Evolutionary conservation across 257 asterid species (phyloP), one percentile per base, ranked within the genome.

Genomic region (Nicotiana obtusifolia): DNA sequence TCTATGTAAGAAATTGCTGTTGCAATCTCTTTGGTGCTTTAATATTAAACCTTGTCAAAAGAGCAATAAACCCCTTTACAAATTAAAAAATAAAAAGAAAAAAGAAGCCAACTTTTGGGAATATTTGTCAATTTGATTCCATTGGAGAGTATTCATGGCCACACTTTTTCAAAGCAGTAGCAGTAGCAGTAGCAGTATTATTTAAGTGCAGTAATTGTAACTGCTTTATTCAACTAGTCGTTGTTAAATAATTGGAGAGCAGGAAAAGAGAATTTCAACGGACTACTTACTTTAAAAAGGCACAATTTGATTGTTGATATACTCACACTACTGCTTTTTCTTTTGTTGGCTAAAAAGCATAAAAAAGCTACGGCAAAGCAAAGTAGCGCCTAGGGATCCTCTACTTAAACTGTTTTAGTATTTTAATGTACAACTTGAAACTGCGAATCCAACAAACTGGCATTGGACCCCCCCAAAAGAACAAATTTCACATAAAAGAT

Each of bases 371-470:
- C 3, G 33, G 10, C 67, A 85, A 82, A 81, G 86, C 84, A 86
- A 80, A 86, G 80, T 76, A 76, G 78, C 6, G 82, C 87, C 82
- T 86, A 49, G 90, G 90, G 90, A 89, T 89, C 88, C 85, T 47
- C 15, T 10, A 7, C 20, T 14, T 24, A 73, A 73, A 47, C 61
- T 41, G 49, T 8, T 9, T 41, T 41, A 47, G 61, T 69, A 22
- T 5, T 68, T 68, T 37, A 44, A 44, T 71, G 31, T 49, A 47
- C 3, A 5, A 22, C n/a, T 71, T 71, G 78, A 44, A 71, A 71
- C 26, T 22, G 37, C 20, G 31, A 71, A 71, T 71, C 20, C 59
- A 71, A 71, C 60, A 44, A n/a, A 44, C 20, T 44, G 22, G 78
- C 37, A 22, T 71, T 71, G 78, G 78, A 47, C 61, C 61, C 60